Conservation (phyloP, 1,284 basidiomycete genomes). For the Thecaphora thlaspeos region DNA sequence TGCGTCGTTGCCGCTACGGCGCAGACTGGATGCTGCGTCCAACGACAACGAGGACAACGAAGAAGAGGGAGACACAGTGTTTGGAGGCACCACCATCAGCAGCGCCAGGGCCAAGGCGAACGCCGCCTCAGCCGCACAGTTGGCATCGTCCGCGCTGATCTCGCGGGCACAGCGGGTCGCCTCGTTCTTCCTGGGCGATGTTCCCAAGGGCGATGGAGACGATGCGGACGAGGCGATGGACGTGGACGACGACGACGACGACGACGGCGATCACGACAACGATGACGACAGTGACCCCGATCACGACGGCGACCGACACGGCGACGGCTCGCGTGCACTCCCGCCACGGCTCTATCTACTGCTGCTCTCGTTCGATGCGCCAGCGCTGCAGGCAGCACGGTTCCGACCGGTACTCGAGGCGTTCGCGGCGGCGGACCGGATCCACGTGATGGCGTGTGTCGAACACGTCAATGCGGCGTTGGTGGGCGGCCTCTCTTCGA, state of each 20-base stretch:
- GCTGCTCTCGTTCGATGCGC: conserved; percentile 21
- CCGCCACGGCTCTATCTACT: not conserved
- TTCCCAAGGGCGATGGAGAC: not conserved
- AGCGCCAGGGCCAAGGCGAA: too few species aligned
- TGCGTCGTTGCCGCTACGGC: not conserved
- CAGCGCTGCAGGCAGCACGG: conserved; percentile 24
- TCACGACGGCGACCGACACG: too few species aligned
- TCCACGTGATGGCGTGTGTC: conserved; percentile 34
- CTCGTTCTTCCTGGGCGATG: conserved; percentile 6
- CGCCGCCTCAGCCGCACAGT: not conserved
- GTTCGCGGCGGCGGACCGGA: conserved; percentile 11
- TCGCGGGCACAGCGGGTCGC: conserved; percentile 29
- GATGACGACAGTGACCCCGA: too few species aligned
- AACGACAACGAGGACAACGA: conserved; percentile 1
- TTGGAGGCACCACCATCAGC: too few species aligned
- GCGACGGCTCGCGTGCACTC: too few species aligned
- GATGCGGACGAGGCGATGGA: too few species aligned
- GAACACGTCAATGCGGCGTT: conserved; percentile 34
- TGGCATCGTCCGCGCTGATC: conserved; percentile 19
- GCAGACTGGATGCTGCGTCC: not conserved
- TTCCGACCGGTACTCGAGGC: conserved; percentile 27
- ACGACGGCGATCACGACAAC: too few species aligned
- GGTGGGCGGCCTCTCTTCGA: conserved; percentile 9
- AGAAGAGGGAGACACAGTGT: not conserved
- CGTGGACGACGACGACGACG: too few species aligned